Conservation (phyloP, 2,329 filamentous ascomycete genomes). For the Neonectria ditissima region DNA sequence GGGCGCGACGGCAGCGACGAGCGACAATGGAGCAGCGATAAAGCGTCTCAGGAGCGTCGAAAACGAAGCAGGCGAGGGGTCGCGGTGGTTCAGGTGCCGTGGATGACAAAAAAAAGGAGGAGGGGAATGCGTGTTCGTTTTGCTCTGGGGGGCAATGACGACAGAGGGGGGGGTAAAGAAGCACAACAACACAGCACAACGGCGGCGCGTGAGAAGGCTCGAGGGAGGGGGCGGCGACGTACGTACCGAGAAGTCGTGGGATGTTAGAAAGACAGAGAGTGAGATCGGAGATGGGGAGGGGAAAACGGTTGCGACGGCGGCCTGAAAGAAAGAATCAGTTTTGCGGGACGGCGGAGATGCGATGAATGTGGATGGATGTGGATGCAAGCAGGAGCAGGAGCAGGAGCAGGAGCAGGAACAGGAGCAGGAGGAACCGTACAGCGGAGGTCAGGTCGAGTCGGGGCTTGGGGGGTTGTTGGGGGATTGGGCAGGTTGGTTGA, state of each 20-base stretch:
- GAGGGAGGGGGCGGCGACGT: constrained; percentile 21
- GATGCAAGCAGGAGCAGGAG: constrained; percentile 30
- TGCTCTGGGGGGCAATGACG: constrained; percentile 52
- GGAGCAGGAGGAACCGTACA: constrained; percentile 28
- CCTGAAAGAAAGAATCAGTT: constrained; percentile 46
- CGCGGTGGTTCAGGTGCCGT: constrained; percentile 31
- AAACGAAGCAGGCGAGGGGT: constrained; percentile 21
- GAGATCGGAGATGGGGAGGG: constrained; percentile 32
- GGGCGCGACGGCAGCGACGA: constrained; percentile 27
- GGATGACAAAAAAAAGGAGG: constrained; percentile 27
- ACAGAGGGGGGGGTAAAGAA: constrained; percentile 52
- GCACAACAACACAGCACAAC: constrained; percentile 40
- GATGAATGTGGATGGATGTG: constrained; percentile 36
- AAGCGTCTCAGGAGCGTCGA: constrained; percentile 29
- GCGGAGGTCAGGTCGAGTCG: constrained; percentile 19
- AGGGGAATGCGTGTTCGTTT: constrained; percentile 41
- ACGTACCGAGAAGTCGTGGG: constrained; percentile 38
- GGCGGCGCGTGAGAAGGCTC: constrained; percentile 12
- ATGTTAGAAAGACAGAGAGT: constrained; percentile 32
- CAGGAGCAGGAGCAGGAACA: constrained; percentile 5
- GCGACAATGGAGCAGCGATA: constrained; percentile 17
- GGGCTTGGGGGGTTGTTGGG: constrained; percentile 43
- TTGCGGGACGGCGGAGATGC: constrained; percentile 39
- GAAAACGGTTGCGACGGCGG: constrained; percentile 36
- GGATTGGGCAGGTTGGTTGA: constrained; percentile 48